These are phyloP conservation scores for Rhodotorula toruloides DNA, from an alignment of 768 basidiomycete species.

Conservation along the genomic window DNA sequence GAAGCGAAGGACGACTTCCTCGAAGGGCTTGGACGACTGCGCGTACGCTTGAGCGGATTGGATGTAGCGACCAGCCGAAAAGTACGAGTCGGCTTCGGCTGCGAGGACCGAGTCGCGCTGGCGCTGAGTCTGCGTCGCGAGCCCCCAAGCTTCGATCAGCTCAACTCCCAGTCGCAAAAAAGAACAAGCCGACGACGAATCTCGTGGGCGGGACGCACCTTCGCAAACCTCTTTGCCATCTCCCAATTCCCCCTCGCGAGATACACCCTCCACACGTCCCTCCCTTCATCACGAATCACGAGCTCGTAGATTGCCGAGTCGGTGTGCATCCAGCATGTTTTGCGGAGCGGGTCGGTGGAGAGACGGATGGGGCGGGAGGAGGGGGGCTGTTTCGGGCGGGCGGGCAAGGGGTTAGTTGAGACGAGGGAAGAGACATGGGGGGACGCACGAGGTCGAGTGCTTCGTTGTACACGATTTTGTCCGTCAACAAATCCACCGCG, in stretches of 20 bases:
- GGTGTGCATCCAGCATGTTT: constrained; percentile 92
- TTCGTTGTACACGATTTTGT: constrained; percentile 73
- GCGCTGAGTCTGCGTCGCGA: constrained; percentile 64
- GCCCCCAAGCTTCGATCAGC: no score
- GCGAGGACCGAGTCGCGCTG: constrained; percentile 80
- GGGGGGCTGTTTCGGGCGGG: constrained; percentile 62
- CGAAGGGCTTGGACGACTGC: constrained; percentile 71
- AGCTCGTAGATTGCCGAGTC: constrained; percentile 84
- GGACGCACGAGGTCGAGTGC: constrained; percentile 55
- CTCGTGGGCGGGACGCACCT: constrained; percentile 52
- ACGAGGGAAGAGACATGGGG: neutral
- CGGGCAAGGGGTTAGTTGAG: neutral
- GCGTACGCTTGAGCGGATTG: constrained; percentile 89
- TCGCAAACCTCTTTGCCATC: constrained; percentile 71
- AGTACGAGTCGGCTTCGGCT: constrained; percentile 73
- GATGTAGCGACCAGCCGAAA: constrained; percentile 73
- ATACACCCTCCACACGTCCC: constrained; percentile 91
- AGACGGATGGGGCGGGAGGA: constrained; percentile 69
- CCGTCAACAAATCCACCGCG: constrained; percentile 72
- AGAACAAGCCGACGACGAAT: neutral
- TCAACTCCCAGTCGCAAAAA: no score
- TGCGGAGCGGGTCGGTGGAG: constrained; percentile 74
- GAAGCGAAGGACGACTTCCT: constrained; percentile 85
- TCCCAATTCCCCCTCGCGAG: constrained; percentile 71
- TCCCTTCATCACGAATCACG: constrained; percentile 75